These are phyloP conservation scores for Papiliotrema fonsecae DNA, from an alignment of 1,284 basidiomycete species.

Conservation along the genomic window DNA sequence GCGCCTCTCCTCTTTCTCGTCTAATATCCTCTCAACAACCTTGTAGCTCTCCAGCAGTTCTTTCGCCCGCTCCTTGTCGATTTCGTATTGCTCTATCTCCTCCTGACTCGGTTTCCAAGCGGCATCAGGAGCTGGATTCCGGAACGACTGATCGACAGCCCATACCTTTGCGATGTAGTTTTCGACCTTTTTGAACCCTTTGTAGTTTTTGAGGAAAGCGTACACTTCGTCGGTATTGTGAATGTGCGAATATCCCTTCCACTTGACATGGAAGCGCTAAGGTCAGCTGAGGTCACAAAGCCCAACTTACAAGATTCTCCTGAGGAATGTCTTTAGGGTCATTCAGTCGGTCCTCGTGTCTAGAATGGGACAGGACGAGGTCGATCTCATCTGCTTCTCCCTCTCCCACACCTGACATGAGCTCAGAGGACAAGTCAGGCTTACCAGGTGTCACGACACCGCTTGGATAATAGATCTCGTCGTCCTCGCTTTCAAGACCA, in stretches of 20 bases:
- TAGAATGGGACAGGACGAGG: conserved; percentile 70
- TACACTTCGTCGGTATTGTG: conserved; percentile 97
- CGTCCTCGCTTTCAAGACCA: conserved; percentile 65
- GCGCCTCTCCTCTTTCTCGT: conserved; percentile 64
- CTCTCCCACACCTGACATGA: conserved; percentile 3
- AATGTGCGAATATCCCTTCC: conserved; percentile 88
- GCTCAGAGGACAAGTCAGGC: not conserved
- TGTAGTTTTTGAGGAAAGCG: conserved; percentile 67
- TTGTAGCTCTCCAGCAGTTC: conserved; percentile 88
- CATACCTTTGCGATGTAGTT: conserved; percentile 90
- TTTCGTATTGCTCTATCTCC: conserved; percentile 80
- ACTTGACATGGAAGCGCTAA: conserved; percentile 92
- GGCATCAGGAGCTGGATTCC: conserved; percentile 49
- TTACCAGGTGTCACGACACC: conserved; percentile 5
- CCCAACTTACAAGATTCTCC: conserved; percentile 71
- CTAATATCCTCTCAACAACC: conserved; percentile 85
- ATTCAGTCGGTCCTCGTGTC: conserved; percentile 70
- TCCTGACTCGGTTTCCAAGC: conserved; percentile 69
- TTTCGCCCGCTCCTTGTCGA: conserved; percentile 84
- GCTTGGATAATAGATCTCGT: conserved; percentile 67
- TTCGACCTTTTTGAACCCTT: conserved; percentile 93
- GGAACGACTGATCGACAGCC: conserved; percentile 65
- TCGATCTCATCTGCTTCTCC: conserved; percentile 70
- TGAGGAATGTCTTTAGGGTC: conserved; percentile 77
- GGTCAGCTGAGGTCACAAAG: not conserved